A percentile compares a stretch with the other conserved stretches of the same genome.
These are phyloP conservation scores for Ogataea populi-albae DNA, from an alignment of 805 yeast genomes.

Conservation along the genomic window DNA sequence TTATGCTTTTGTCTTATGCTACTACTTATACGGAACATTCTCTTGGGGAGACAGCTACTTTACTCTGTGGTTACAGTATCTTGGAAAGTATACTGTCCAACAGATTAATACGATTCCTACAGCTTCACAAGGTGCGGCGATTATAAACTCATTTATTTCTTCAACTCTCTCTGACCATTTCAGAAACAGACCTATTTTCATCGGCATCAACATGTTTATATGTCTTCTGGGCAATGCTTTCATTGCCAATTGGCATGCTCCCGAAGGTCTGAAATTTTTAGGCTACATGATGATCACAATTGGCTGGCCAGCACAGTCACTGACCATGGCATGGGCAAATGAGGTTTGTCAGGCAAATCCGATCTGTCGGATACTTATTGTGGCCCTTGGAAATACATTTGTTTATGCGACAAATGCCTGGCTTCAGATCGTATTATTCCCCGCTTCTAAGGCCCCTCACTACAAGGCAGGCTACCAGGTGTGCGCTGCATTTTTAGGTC, in stretches of 20 bases:
- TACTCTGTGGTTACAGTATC: constrained; percentile 39
- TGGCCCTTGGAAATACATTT: constrained; percentile 23
- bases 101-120: constrained; percentile 52
- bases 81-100: constrained; percentile 42
- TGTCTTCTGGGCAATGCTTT: constrained; percentile 40
- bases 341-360: constrained; percentile 40
- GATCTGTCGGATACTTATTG: constrained; percentile 23
- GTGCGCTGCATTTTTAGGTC: constrained; percentile 10
- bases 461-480: constrained; percentile 17
- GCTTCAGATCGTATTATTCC: constrained; percentile 29
- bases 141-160: constrained; percentile 45
- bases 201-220: constrained; percentile 27
- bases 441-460: constrained; percentile 33
- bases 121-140: constrained; percentile 40
- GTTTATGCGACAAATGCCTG: constrained; percentile 20
- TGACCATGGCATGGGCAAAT: constrained; percentile 52
- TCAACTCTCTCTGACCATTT: constrained; percentile 23
- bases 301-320: constrained; percentile 45
- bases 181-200: constrained; percentile 10
- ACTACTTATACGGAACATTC: constrained; percentile 12
- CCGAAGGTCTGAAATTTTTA: constrained; percentile 13
- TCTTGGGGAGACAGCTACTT: constrained; percentile 17
- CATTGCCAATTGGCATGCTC: constrained; percentile 18
- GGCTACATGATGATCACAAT: constrained; percentile 20
- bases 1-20: constrained; percentile 24